A percentile compares a stretch with the other conserved stretches of the same genome.
Evolutionary conservation across 2,329 filamentous ascomycete genomes (phyloP).

Genomic region (Reticulascus tulasneorum): DNA sequence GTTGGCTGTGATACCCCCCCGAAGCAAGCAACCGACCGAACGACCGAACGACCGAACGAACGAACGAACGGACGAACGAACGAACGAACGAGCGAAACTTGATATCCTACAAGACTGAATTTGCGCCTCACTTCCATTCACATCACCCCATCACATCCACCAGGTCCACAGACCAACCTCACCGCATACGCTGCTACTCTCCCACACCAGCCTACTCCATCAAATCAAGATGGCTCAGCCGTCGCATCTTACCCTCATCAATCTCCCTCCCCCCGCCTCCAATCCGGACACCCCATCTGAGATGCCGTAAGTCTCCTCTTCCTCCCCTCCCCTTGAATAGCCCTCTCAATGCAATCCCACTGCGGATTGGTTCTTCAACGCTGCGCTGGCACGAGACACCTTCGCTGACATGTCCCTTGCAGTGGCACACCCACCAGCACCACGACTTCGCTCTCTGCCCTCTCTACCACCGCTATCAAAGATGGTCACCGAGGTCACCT

Average conservation of each 20-base stretch:
- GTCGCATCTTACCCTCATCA: conserved; percentile 67
- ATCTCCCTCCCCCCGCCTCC: conserved; percentile 76
- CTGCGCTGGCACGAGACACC: no score
- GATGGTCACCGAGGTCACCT: conserved; percentile 87
- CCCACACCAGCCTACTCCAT: conserved; percentile 1
- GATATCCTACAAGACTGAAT: neutral
- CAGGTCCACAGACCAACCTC: neutral
- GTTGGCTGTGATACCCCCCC: no score
- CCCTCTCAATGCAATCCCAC: no score
- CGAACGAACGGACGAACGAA: no score
- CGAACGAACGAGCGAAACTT: no score
- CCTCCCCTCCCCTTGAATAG: conserved; percentile 3
- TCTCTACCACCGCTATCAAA: conserved; percentile 94
- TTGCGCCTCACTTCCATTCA: neutral
- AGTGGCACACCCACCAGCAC: conserved; percentile 92
- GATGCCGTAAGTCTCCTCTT: conserved; percentile 64
- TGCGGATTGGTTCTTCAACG: no score
- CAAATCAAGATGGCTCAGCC: conserved; percentile 32
- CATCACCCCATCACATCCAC: conserved; percentile 2
- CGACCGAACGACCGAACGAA: no score
- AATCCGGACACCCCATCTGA: conserved; percentile 85
- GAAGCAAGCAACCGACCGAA: no score
- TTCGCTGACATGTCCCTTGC: conserved; percentile 15
- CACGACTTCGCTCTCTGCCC: conserved; percentile 84
- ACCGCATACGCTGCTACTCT: neutral